These are phyloP conservation scores for Insectozyma bohioensis DNA, from an alignment of 1,139 yeast genomes.

Conservation along the genomic window DNA sequence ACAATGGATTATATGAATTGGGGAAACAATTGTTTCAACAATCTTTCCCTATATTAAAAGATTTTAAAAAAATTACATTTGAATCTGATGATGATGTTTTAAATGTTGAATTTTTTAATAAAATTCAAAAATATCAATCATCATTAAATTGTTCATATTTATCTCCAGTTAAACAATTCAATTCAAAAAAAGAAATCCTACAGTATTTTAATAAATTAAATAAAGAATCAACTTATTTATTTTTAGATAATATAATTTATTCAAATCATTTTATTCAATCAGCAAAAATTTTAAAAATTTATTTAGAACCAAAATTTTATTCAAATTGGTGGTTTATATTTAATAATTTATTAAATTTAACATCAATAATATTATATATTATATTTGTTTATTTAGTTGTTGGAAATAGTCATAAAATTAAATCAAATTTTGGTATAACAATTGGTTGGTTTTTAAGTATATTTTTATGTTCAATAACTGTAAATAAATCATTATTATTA, in stretches of 20 bases:
- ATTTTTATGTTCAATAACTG: constrained; percentile 51
- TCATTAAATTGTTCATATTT: constrained; percentile 1
- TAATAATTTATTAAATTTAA: constrained; percentile 9
- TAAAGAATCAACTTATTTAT: constrained; percentile 21
- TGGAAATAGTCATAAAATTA: constrained; percentile 52
- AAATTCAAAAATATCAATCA: constrained; percentile 6
- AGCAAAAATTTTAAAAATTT: constrained; percentile 44
- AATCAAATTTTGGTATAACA: constrained; percentile 59
- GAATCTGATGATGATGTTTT: constrained; percentile 7
- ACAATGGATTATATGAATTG: constrained; percentile 28
- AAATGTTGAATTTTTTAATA: constrained; percentile 5
- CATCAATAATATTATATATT: constrained; percentile 15
- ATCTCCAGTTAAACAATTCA: not conserved
- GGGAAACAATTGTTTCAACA: constrained; percentile 10
- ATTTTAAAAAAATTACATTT: constrained; percentile 1
- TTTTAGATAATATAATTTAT: constrained; percentile 42
- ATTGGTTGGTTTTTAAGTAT: constrained; percentile 60
- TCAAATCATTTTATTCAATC: constrained; percentile 51
- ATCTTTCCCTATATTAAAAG: not conserved
- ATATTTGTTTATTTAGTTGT: constrained; percentile 44
- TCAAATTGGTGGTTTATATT: constrained; percentile 6
- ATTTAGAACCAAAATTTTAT: constrained; percentile 21
- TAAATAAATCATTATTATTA: constrained; percentile 31
- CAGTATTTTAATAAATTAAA: constrained; percentile 27
- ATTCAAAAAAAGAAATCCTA: constrained; percentile 18